Evolutionary conservation across 495 filamentous ascomycete species (phyloP).

Genomic region (Podospora didyma): DNA sequence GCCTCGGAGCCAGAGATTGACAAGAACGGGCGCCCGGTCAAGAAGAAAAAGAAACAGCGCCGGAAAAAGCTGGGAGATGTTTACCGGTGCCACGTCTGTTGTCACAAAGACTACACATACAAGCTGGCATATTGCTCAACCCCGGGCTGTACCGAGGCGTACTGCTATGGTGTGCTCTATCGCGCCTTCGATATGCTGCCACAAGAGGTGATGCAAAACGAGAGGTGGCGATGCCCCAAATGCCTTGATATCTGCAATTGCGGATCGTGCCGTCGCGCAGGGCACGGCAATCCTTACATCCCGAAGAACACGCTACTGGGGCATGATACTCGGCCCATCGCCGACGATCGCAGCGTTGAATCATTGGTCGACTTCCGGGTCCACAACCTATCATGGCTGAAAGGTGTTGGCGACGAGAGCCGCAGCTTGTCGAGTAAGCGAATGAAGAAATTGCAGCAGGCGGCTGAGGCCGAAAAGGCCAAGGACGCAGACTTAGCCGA

Average conservation of each 20-base stretch:
- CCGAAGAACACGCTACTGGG: slow-evolving; percentile 82
- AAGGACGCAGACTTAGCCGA: slow-evolving; percentile 29
- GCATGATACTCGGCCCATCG: slow-evolving; percentile 81
- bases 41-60: slow-evolving; percentile 41
- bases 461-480: slow-evolving; percentile 51
- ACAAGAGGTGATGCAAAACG: slow-evolving; percentile 68
- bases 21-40: slow-evolving; percentile 47
- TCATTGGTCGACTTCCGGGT: slow-evolving; percentile 77
- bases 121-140: slow-evolving; percentile 73
- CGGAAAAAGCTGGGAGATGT: slow-evolving; percentile 43
- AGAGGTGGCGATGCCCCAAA: slow-evolving; percentile 81
- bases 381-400: slow-evolving; percentile 77
- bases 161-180: slow-evolving; percentile 86
- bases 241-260: slow-evolving; percentile 84
- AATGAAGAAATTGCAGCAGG: slow-evolving; percentile 48
- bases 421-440: slow-evolving; percentile 46
- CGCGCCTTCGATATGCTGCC: slow-evolving; percentile 86
- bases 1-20: slow-evolving; percentile 45
- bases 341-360: slow-evolving; percentile 85
- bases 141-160: slow-evolving; percentile 58
- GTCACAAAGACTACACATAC: slow-evolving; percentile 68
- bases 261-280: slow-evolving; percentile 59
- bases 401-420: slow-evolving; percentile 45
- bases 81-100: slow-evolving; percentile 77
- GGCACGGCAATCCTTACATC: slow-evolving; percentile 58